Base-by-base conservation (phyloP, 805 yeast species). In the Metschnikowia orientalis region DNA sequence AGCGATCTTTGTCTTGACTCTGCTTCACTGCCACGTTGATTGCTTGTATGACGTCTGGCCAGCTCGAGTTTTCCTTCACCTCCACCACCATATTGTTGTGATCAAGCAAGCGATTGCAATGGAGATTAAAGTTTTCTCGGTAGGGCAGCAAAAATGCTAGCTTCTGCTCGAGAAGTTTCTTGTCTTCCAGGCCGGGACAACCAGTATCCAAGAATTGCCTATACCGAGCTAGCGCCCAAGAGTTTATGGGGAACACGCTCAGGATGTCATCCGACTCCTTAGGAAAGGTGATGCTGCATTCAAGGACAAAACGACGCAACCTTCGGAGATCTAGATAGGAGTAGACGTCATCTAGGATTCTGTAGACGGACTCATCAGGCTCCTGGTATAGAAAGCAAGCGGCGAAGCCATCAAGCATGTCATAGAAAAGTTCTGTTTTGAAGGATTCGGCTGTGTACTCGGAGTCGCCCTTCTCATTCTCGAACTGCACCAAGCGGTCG, bases 321-420 rank as follows among this genome's bases (percentile, higher is more conserved):
- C 75, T 64, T 6, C 56, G 51, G 18, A 69, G 62, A 4, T 66
- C 69, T 31, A 81, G 67, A 45, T 68, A 70, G 6, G 59, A 40
- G 40, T 77, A 78, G 2, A 82, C 54, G 13, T 74, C 70, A 13
- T 68, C 62, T 18, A 83, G 52, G 0, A 76, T 50, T 4, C 67
- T 60, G 4, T 79, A 63, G 1, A 81, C 61, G 4, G 67, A 57
- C 8, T 70, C 65, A 48, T 84, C 95, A 0, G 79, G 82, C 35
- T 79, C 86, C 14, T 77, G 76, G 52, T 81, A 81, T 21, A 75
- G 66, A 11, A 84, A 58, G 1, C 90, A 77, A 14, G 75, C 75
- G 4, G 76, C 58, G 38, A 88, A 59, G 50, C 85, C 90, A 33
- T 77, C 82, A 60, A 35, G 44, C 48, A 77, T 56, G 8, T 71